phyloP scores from a whole-genome alignment of 768 basidiomycete species.

The Rubroboletus satanas region DNA sequence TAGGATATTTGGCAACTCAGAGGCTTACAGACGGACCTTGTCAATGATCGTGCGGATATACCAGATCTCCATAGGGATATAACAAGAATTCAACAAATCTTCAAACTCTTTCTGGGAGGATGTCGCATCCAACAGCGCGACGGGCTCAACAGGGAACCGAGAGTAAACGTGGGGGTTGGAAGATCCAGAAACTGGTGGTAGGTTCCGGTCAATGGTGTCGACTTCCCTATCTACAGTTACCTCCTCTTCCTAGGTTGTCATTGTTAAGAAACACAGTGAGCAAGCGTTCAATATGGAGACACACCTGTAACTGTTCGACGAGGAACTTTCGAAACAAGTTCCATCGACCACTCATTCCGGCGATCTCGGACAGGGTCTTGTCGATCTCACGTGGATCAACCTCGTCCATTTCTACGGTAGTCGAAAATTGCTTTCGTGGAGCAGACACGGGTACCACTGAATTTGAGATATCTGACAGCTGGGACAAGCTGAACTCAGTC shows the following conservation, averaged over 20 bases:
- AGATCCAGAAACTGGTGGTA: background rate
- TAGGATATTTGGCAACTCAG: background rate
- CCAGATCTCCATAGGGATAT: constrained; percentile 89
- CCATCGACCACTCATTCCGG: constrained; percentile 92
- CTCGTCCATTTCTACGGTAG: constrained; percentile 43
- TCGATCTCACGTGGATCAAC: constrained; percentile 91
- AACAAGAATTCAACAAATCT: constrained; percentile 66
- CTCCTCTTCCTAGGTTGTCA: constrained; percentile 17
- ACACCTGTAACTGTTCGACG: constrained; percentile 64
- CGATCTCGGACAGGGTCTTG: constrained; percentile 80
- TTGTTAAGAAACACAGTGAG: background rate
- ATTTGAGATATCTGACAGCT: constrained; percentile 50
- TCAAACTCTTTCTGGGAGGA: constrained; percentile 59
- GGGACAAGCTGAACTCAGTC: background rate
- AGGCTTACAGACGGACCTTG: constrained; percentile 51
- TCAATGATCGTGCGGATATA: constrained; percentile 83
- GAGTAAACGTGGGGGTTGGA: background rate
- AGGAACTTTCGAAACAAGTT: constrained; percentile 86
- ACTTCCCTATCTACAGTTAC: constrained; percentile 1
- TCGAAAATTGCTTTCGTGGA: constrained; percentile 31
- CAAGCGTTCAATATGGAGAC: constrained; percentile 3
- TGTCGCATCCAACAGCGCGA: constrained; percentile 42
- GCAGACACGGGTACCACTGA: constrained; percentile 34
- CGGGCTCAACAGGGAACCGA: constrained; percentile 3
- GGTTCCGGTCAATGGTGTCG: constrained; percentile 1